Conservation (phyloP, 345 rosid genomes). For the Cochlearia excelsa region DNA sequence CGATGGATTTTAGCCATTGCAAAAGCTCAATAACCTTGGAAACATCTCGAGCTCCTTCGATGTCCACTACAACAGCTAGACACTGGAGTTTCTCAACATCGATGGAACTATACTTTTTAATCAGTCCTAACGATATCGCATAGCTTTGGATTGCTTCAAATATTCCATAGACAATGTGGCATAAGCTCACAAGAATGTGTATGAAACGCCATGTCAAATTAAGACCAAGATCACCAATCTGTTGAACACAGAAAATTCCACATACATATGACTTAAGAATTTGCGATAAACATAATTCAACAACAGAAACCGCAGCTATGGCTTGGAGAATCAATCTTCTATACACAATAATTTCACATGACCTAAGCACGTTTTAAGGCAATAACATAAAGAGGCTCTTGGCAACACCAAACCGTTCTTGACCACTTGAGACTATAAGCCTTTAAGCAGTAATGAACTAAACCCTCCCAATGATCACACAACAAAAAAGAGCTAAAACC, state of each 20-base stretch:
- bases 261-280: background rate
- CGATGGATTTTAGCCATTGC: slow-evolving; percentile 56
- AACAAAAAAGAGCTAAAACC: background rate
- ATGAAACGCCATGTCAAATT: slow-evolving; percentile 60
- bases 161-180: slow-evolving; percentile 42
- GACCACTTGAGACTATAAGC: background rate
- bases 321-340: background rate
- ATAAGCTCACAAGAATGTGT: slow-evolving; percentile 56
- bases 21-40: slow-evolving; percentile 52
- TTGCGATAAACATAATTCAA: background rate
- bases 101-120: slow-evolving; percentile 47
- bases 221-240: slow-evolving; percentile 46
- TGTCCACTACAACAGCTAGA: slow-evolving; percentile 71
- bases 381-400: slow-evolving; percentile 2
- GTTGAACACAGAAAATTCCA: slow-evolving; percentile 12
- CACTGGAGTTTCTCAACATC: slow-evolving; percentile 51
- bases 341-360: slow-evolving; percentile 3
- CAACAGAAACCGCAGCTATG: background rate
- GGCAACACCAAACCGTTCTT: background rate
- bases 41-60: slow-evolving; percentile 42
- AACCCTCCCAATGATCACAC: background rate
- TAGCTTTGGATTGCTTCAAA: slow-evolving; percentile 49
- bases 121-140: slow-evolving; percentile 56
- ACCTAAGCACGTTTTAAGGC: slow-evolving; percentile 5
- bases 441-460: background rate